Percentiles rank a stretch among this genome's conserved stretches.
phyloP scores from a whole-genome alignment of 1,284 basidiomycete genomes.

The Ceraceosorus guamensis region DNA sequence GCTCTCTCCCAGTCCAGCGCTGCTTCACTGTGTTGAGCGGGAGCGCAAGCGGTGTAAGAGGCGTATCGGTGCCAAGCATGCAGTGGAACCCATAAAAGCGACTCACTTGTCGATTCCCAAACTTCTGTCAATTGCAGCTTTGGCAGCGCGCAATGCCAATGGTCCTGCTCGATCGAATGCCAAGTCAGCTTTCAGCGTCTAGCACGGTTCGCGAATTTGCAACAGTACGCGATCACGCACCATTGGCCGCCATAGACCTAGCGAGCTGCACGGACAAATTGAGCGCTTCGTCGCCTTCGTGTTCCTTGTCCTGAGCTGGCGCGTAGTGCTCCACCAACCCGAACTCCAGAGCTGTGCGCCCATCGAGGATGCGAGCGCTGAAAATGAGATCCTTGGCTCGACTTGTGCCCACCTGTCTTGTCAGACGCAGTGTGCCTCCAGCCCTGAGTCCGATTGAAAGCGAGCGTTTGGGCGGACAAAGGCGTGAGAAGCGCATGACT shows the following conservation, averaged over 20 bases:
- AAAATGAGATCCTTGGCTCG: conserved; percentile 83
- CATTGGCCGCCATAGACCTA: conserved; percentile 8
- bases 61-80: background rate
- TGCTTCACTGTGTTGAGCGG: conserved; percentile 30
- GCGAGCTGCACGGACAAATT: conserved; percentile 13
- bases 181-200: conserved; percentile 52
- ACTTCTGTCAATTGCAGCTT: conserved; percentile 75
- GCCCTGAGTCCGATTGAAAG: conserved; percentile 50
- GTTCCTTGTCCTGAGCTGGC: conserved; percentile 8
- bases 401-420: conserved; percentile 70
- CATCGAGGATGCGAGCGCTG: conserved; percentile 63
- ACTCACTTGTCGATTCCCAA: conserved; percentile 65
- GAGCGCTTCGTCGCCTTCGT: conserved; percentile 16
- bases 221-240: background rate
- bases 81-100: background rate
- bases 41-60: conserved; percentile 1
- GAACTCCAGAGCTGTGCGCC: conserved; percentile 64
- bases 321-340: conserved; percentile 76
- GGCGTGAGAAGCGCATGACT: too few relatives aligned
- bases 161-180: conserved; percentile 58
- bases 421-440: conserved; percentile 82
- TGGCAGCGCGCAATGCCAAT: conserved; percentile 77
- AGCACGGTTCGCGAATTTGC: conserved; percentile 47
- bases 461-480: background rate
- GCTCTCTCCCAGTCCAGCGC: conserved; percentile 82